These are phyloP conservation scores for Balamuthia mandrillaris DNA, from an alignment of 208 protist species.

Conservation along the genomic window DNA sequence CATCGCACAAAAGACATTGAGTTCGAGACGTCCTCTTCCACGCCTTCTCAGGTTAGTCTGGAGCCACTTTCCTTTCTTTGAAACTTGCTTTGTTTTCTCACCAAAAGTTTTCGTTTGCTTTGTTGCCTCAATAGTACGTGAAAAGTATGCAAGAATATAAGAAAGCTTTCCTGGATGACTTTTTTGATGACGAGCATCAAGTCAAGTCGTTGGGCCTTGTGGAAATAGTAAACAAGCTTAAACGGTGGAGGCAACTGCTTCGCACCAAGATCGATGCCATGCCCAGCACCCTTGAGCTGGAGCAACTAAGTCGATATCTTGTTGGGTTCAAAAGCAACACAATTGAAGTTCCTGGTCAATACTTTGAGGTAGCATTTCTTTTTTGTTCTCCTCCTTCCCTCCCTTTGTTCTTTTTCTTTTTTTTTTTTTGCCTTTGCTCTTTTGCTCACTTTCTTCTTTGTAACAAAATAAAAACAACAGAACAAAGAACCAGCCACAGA, in stretches of 20 bases:
- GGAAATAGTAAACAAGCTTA: neutral
- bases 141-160: neutral
- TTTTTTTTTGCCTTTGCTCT: too few relatives aligned
- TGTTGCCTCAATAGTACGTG: neutral
- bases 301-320: neutral
- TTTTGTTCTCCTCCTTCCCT: too few relatives aligned
- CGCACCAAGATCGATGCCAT: neutral
- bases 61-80: neutral
- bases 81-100: neutral
- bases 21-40: neutral
- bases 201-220: neutral
- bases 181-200: neutral
- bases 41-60: neutral
- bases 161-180: neutral
- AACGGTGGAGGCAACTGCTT: neutral
- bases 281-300: neutral
- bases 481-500: neutral
- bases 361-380: neutral
- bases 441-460: too few relatives aligned
- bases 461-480: neutral
- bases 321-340: constrained; percentile 1
- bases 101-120: neutral
- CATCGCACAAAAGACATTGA: neutral
- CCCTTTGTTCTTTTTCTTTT: too few relatives aligned
- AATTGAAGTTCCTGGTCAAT: neutral